phyloP scores from a whole-genome alignment of 73 alveolate species.

The Tetrahymena elliotti region DNA sequence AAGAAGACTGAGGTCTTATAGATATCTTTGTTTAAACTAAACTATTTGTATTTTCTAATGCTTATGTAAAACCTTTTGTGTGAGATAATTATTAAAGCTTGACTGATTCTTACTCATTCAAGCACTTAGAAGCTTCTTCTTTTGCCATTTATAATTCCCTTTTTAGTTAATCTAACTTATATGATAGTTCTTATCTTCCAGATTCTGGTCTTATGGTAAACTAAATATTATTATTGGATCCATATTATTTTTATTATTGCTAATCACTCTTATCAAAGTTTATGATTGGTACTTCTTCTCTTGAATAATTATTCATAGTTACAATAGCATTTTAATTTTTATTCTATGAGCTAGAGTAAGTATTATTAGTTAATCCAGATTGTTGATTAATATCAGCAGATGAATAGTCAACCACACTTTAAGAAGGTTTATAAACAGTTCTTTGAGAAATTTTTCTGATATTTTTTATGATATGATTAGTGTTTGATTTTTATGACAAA shows the following conservation, averaged over 20 bases:
- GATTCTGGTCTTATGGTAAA: neutral
- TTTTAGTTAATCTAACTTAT: neutral
- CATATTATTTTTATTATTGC: neutral
- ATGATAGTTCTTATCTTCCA: neutral
- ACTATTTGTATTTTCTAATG: neutral
- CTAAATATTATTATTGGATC: neutral
- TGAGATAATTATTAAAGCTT: neutral
- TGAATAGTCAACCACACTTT: neutral
- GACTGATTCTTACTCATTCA: neutral
- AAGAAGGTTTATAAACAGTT: neutral
- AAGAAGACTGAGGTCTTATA: neutral
- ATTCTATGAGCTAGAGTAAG: neutral
- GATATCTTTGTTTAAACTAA: neutral
- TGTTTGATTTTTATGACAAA: neutral
- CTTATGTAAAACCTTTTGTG: neutral
- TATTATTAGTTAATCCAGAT: neutral
- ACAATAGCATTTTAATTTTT: neutral
- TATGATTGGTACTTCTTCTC: neutral
- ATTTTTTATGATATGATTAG: neutral
- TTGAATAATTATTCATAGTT: neutral
- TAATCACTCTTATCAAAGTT: neutral
- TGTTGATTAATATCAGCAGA: neutral
- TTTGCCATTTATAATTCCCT: neutral
- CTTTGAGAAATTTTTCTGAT: neutral
- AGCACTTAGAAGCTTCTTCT: neutral